Evolutionary conservation across 225 moss, liverwort and hornwort species (phyloP), one percentile per base, ranked within the genome.

Genomic region (Straminergon stramineum): DNA sequence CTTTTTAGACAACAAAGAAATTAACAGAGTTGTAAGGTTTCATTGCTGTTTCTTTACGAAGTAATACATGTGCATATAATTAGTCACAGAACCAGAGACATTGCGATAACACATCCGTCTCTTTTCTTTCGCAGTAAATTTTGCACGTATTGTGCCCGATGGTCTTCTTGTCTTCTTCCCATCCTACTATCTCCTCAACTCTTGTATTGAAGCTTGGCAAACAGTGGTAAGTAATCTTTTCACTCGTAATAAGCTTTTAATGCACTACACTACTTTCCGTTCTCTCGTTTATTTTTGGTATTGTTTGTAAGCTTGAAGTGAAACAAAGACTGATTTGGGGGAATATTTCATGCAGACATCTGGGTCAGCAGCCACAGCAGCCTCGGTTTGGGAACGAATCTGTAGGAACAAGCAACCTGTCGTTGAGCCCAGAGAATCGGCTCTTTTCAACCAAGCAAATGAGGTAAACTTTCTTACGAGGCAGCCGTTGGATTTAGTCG

Each of bases 131-230:
- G 94, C 97, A 98, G 99, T 99, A 58, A 99, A 99, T 93, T 96
- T 97, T 93, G 95, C 99, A 83, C 97, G 99, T 56, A 97, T 99
- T 86, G 97, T 99, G 61, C 99, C 99, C 60, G 97, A 99, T 91
- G 99, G 99, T 51, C 88, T 99, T 31, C 97, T 99, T 63, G 99
- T 99, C 64, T 99, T 99, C 90, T 99, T 99, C 81, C 99, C 99
- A 89, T 99, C 99, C 43, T 99, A 99, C 87, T 94, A 97, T 90
- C 97, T 99, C 90, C 97, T 99, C 89, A 99, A 97, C 85, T 93
- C 97, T 75, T 97, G 99, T 93, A 94, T 99, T 88, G 99, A 99
- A 86, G 94, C 97, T 67, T 99, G 99, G 99, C 97, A 99, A 90
- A 95, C 95, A 30, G 90, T 92, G 94, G 98, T 97, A 68, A 93